phyloP scores from a whole-genome alignment of 495 filamentous ascomycete genomes.

The Talaromyces proteolyticus region DNA sequence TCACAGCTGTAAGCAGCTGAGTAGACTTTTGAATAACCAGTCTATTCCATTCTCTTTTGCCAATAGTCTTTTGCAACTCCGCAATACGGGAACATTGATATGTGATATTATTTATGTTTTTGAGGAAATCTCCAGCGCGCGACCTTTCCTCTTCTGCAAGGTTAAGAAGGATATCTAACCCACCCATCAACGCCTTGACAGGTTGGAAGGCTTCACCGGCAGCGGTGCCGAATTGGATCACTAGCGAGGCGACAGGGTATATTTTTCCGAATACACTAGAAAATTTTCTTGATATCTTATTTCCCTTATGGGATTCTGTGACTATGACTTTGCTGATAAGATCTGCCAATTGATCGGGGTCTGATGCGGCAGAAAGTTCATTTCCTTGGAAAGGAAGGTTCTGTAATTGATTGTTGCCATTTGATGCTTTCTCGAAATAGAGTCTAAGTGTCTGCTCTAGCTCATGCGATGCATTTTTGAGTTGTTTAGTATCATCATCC shows the following conservation, averaged over 20 bases:
- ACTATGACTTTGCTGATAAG: not conserved
- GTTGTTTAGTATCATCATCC: not conserved
- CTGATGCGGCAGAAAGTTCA: not conserved
- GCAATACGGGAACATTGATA: not conserved
- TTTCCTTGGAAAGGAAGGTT: too few relatives aligned
- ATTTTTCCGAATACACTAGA: not conserved
- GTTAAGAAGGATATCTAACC: not conserved
- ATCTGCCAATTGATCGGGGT: not conserved
- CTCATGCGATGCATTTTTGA: slow-evolving; percentile 1
- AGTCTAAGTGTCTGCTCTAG: not conserved
- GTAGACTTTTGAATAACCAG: slow-evolving; percentile 1
- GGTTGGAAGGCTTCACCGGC: not conserved
- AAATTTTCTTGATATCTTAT: not conserved
- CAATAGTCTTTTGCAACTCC: not conserved
- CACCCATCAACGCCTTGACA: not conserved
- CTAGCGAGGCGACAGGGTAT: not conserved
- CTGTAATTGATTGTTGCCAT: too few relatives aligned
- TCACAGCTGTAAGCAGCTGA: not conserved
- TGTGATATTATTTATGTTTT: not conserved
- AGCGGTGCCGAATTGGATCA: not conserved
- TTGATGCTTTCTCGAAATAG: not conserved
- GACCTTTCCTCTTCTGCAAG: slow-evolving; percentile 1
- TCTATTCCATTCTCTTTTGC: not conserved
- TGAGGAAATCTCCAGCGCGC: not conserved
- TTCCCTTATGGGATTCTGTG: not conserved